Conservation (phyloP, 495 filamentous ascomycete species). For the Neurospora tetraspora region DNA sequence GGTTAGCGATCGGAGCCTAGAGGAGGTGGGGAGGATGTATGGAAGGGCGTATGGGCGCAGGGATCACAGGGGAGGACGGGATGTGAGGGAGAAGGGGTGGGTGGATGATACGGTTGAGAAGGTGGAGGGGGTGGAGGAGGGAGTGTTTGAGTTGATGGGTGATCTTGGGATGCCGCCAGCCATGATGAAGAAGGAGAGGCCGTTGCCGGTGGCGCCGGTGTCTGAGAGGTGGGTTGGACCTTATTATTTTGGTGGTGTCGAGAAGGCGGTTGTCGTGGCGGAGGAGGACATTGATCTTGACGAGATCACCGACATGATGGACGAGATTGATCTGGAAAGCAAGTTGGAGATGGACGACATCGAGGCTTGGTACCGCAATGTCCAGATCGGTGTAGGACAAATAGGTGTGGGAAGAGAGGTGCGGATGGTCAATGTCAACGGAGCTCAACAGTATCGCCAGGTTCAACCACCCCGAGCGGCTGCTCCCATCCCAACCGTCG, state of each 20-base stretch:
- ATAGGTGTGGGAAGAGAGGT: not conserved
- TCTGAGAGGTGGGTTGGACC: not conserved
- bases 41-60: conserved; percentile 41
- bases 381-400: conserved; percentile 5
- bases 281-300: conserved; percentile 1
- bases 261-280: conserved; percentile 1
- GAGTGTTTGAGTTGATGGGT: not conserved
- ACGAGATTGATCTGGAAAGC: conserved; percentile 1
- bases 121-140: not conserved
- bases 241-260: not conserved
- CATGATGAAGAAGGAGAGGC: conserved; percentile 10
- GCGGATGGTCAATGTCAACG: not conserved
- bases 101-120: not conserved
- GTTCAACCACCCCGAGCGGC: not conserved
- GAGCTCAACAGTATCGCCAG: not conserved
- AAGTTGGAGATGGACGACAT: conserved; percentile 18
- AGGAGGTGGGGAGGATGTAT: conserved; percentile 49
- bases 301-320: conserved; percentile 3
- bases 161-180: not conserved
- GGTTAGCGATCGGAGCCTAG: conserved; percentile 41
- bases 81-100: not conserved
- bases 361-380: conserved; percentile 24
- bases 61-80: not conserved
- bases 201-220: not conserved
- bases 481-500: not conserved